Base-by-base conservation (phyloP, 176 grass and related monocot species). In the Triticum dicoccoides region DNA sequence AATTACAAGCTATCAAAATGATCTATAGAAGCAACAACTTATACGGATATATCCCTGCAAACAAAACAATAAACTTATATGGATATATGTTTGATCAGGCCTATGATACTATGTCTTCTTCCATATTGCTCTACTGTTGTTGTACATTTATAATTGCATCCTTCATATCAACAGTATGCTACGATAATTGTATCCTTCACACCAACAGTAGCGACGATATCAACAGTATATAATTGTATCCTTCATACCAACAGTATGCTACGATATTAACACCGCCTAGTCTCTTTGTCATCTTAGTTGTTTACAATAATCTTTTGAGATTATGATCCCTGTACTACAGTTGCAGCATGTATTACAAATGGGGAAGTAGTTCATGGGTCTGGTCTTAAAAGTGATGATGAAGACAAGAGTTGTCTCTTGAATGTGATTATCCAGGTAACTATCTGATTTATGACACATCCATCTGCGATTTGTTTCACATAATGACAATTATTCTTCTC, bases 361-460 rank as follows among this genome's bases (percentile, higher is more conserved):
- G 88, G 69, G 41, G 88, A 81, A 84, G 92, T 92, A 78, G 49
- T 84, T 14, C 73, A 91, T 51, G 90, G 97, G 8, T 81, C 90
- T 65, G 92, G 94, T 63, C 94, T 98, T 65, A 92, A 86, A 90
- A 98, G 94, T 86, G 94, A 90, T 78, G 90, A 88, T 81, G 92
- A 92, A 64, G 97, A 98, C 86, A 96, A 98, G 61, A 98, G 94
- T 90, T 96, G 94, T 87, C 95, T 98, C 77, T 90, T 98, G 75
- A 98, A 98, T 89, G 90, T 94, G 74, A 91, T 98, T 90, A 96
- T 98, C 68, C 92, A 98, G 94, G 97, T 98, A 92, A 86, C 17
- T 37, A 77, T 49, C 58, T 30, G 30, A 81, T 0, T 81, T 76
- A 21, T 71, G 71, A 4, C 67, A 73, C 65, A 44, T 67, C 58